Evolutionary conservation across 306 rosid species (phyloP), one percentile per base, ranked within the genome.

Genomic region (Chamaecrista fasciculata): DNA sequence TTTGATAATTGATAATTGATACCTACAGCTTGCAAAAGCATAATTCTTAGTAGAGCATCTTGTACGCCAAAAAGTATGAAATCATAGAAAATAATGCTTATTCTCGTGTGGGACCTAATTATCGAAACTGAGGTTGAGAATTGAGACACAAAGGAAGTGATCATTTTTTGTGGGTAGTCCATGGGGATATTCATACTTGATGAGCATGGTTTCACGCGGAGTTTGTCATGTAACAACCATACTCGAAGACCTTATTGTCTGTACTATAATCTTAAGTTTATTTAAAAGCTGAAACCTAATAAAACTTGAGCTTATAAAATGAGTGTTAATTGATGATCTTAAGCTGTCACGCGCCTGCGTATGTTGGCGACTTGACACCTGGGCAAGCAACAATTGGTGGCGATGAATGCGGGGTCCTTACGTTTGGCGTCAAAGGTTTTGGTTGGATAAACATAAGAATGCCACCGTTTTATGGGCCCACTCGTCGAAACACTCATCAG

Each of bases 401-500:
- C 96, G 89, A 34, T 49, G 61, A 82, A 79, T 77, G 42, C 92
- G 89, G 79, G 78, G 46, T 1, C 16, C 20, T 26, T 29, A 5
- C 23, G 8, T 55, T 77, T 56, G 77, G 73, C 34, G 80, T 78
- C 84, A 78, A 78, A 39, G 72, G 62, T 18, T 69, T 60, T 16
- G 76, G 82, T 67, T 24, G 36, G 21, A 47, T 10, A 19, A 28
- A 51, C 36, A 24, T 73, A 48, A 18, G 47, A 67, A 47, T 67
- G 69, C n/a, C 21, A 8, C 34, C 2, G 8, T n/a, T 70, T 8
- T 24, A 34, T 2, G 46, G 63, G 25, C 66, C 76, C 73, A 21
- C 12, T 1, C 7, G 8, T 1, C 40, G 25, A 4, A 3, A 11
- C 2, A 1, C 42, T 31, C 43, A 4, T 4, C 9, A 16, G 49